Percentiles rank a stretch among this genome's conserved stretches.
Conservation (phyloP, 768 basidiomycete genomes). For the Tubosaeta brunneosetosa region DNA sequence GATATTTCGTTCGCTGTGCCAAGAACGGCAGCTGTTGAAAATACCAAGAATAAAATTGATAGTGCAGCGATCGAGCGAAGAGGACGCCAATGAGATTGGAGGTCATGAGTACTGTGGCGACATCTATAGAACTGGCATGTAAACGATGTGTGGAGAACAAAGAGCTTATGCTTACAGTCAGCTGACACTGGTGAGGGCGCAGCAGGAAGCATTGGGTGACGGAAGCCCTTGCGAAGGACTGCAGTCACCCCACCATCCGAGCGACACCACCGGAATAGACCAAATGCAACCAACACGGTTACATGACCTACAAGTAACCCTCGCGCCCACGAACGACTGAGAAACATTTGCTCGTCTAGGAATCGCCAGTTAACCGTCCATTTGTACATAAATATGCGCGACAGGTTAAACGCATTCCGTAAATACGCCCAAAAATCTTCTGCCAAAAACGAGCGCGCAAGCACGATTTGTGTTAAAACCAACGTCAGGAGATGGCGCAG, state of each 20-base stretch:
- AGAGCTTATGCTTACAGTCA: constrained; percentile 51
- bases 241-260: constrained; percentile 60
- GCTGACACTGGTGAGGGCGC: constrained; percentile 43
- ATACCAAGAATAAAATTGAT: constrained; percentile 99
- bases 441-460: constrained; percentile 69
- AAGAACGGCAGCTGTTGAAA: constrained; percentile 86
- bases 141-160: constrained; percentile 1
- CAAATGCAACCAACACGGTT: constrained; percentile 57
- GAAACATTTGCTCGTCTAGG: constrained; percentile 69
- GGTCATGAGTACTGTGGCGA: constrained; percentile 79
- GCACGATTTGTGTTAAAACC: constrained; percentile 43
- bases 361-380: constrained; percentile 99
- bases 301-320: constrained; percentile 66
- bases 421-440: constrained; percentile 62
- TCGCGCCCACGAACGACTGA: constrained; percentile 56
- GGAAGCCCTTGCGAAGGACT: constrained; percentile 53
- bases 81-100: constrained; percentile 89
- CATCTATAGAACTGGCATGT: constrained; percentile 46
- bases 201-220: constrained; percentile 47
- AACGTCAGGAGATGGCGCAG: constrained; percentile 44
- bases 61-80: constrained; percentile 92
- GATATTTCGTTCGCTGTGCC: constrained; percentile 67
- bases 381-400: constrained; percentile 83
- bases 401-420: constrained; percentile 77
- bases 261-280: constrained; percentile 70